phyloP scores from a whole-genome alignment of 1,284 basidiomycete species.

The Somion occarium region DNA sequence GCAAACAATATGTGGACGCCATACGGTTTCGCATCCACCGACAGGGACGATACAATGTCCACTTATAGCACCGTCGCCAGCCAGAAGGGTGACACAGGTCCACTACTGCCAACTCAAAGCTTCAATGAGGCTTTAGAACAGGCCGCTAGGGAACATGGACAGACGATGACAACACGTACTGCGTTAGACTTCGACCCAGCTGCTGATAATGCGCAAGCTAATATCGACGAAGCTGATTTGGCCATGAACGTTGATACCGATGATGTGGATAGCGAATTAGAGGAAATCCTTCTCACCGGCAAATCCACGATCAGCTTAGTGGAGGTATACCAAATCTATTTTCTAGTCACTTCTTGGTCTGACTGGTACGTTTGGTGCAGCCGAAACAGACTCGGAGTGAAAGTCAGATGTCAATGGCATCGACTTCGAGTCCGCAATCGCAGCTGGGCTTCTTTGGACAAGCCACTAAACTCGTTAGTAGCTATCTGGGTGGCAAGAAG shows the following conservation, averaged over 20 bases:
- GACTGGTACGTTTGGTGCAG: constrained; percentile 8
- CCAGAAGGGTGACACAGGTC: constrained; percentile 26
- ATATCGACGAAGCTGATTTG: constrained; percentile 21
- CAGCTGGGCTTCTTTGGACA: constrained; percentile 61
- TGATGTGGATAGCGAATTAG: constrained; percentile 35
- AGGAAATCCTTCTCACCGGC: constrained; percentile 33
- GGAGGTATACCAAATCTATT: constrained; percentile 33
- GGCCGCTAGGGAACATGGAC: constrained; percentile 14
- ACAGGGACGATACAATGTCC: constrained; percentile 61
- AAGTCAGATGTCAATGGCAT: constrained; percentile 51
- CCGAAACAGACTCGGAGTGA: constrained; percentile 29
- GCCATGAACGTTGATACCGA: constrained; percentile 33
- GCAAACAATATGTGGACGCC: constrained; percentile 54
- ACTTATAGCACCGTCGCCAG: constrained; percentile 45
- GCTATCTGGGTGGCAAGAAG: constrained; percentile 62
- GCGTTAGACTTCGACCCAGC: constrained; percentile 3
- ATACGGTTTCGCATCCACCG: constrained; percentile 29
- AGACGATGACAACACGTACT: constrained; percentile 1
- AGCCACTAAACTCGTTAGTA: constrained; percentile 61
- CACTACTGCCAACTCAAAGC: constrained; percentile 16
- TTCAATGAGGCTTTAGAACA: constrained; percentile 13
- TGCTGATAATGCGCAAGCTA: constrained; percentile 11
- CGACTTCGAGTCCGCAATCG: constrained; percentile 43
- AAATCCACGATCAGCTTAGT: constrained; percentile 37
- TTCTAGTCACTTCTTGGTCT: neutral